A percentile compares a stretch with the other conserved stretches of the same genome.
phyloP scores from a whole-genome alignment of 352 stramenopile genomes.

The Phytophthora boehmeriae region DNA sequence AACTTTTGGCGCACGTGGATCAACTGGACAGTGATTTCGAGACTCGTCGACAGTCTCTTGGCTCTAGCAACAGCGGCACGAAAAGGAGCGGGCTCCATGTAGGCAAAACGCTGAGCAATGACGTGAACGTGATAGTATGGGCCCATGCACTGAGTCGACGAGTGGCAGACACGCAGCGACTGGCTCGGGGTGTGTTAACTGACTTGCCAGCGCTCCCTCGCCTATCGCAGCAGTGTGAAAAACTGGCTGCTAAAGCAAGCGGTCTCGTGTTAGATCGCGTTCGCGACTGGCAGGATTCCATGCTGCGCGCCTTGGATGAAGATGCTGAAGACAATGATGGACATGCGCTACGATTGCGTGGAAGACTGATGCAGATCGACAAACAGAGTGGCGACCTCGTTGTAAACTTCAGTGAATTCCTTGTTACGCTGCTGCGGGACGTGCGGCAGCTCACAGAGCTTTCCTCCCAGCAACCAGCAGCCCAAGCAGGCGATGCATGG shows the following conservation, averaged over 20 bases:
- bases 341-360: conserved; percentile 74
- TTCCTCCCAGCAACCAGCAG: conserved; percentile 48
- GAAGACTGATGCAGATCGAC: conserved; percentile 93
- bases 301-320: conserved; percentile 66
- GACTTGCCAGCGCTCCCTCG: conserved; percentile 71
- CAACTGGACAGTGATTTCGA: conserved; percentile 91
- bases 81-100: conserved; percentile 51
- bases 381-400: conserved; percentile 80
- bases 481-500: conserved; percentile 54
- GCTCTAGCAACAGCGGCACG: conserved; percentile 21
- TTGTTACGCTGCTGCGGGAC: conserved; percentile 93
- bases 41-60: conserved; percentile 37
- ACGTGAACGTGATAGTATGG: conserved; percentile 88
- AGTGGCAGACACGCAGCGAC: conserved; percentile 55
- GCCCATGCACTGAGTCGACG: conserved; percentile 70
- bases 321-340: conserved; percentile 59
- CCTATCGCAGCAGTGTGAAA: conserved; percentile 62
- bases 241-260: conserved; percentile 55
- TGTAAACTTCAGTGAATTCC: conserved; percentile 94
- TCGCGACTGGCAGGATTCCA: conserved; percentile 86
- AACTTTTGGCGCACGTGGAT: conserved; percentile 86
- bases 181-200: conserved; percentile 59
- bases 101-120: conserved; percentile 84
- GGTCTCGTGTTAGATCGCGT: conserved; percentile 82
- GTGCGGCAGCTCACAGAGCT: conserved; percentile 93